Conservation (phyloP, 1,284 basidiomycete species). For the Ceratobasidium sp. region DNA sequence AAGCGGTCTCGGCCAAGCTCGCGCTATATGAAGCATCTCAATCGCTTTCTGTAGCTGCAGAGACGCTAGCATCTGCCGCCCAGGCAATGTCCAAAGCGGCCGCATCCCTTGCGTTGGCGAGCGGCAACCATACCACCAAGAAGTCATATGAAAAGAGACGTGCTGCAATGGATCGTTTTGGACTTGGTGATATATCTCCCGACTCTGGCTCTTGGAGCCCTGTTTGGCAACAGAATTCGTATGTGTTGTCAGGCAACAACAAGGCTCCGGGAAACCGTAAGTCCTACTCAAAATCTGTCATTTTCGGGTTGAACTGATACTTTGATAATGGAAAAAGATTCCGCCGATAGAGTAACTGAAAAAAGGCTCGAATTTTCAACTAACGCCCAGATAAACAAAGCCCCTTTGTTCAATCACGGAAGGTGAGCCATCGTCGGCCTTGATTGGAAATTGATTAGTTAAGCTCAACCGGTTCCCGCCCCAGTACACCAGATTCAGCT, state of each 20-base stretch:
- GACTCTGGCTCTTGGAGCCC: neutral
- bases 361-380: too few relatives aligned
- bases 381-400: too few relatives aligned
- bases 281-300: neutral
- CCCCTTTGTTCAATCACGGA: too few relatives aligned
- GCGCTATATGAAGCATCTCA: conserved; percentile 22
- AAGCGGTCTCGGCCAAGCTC: neutral
- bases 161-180: neutral
- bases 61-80: conserved; percentile 21
- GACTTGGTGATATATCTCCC: too few relatives aligned
- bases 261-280: neutral
- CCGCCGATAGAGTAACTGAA: too few relatives aligned
- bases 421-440: too few relatives aligned
- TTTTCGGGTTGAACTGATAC: too few relatives aligned
- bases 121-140: neutral
- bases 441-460: too few relatives aligned
- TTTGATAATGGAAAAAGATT: too few relatives aligned
- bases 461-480: too few relatives aligned
- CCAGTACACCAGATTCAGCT: too few relatives aligned
- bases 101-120: conserved; percentile 7
- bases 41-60: conserved; percentile 2
- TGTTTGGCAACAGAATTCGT: conserved; percentile 15
- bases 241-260: neutral
- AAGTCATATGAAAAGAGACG: neutral
- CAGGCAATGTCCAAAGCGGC: conserved; percentile 35